Percentiles rank a stretch among this genome's conserved stretches.
phyloP scores from a whole-genome alignment of 345 rosid species.

The Nasturtium officinale region DNA sequence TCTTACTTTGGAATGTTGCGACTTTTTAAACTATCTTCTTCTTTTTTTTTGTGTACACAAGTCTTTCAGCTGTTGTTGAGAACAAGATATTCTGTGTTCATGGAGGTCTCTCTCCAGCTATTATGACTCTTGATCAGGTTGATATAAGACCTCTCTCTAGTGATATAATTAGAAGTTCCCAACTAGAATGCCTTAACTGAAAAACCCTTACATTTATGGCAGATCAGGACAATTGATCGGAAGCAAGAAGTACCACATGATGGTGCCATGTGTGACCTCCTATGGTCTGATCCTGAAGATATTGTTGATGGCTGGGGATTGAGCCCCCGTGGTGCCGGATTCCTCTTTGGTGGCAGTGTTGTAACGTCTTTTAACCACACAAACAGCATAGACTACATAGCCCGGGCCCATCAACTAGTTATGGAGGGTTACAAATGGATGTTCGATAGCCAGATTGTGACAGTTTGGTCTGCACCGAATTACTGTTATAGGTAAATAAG shows the following conservation, averaged over 20 bases:
- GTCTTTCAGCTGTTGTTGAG: constrained; percentile 94
- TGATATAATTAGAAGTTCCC: constrained; percentile 15
- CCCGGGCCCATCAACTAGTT: constrained; percentile 96
- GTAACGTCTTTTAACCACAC: constrained; percentile 85
- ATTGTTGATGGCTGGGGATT: constrained; percentile 96
- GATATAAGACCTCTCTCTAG: constrained; percentile 3
- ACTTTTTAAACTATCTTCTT: neutral
- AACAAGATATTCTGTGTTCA: constrained; percentile 91
- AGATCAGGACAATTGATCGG: constrained; percentile 92
- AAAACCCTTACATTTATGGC: constrained; percentile 26
- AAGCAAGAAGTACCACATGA: constrained; percentile 99
- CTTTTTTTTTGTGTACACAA: constrained; percentile 34
- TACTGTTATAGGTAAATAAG: constrained; percentile 86
- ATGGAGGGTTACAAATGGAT: constrained; percentile 99
- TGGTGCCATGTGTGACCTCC: constrained; percentile 98
- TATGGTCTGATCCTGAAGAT: constrained; percentile 99
- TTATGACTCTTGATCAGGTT: constrained; percentile 94
- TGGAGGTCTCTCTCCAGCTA: constrained; percentile 97
- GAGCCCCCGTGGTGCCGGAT: constrained; percentile 99
- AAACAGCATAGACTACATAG: constrained; percentile 83
- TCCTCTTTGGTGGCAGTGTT: constrained; percentile 86
- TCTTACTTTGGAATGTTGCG: neutral
- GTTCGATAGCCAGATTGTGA: constrained; percentile 92
- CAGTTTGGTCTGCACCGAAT: constrained; percentile 99
- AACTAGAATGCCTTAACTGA: constrained; percentile 4